These are phyloP conservation scores for Remersonia thermophila DNA, from an alignment of 2,329 filamentous ascomycete genomes.

Conservation along the genomic window DNA sequence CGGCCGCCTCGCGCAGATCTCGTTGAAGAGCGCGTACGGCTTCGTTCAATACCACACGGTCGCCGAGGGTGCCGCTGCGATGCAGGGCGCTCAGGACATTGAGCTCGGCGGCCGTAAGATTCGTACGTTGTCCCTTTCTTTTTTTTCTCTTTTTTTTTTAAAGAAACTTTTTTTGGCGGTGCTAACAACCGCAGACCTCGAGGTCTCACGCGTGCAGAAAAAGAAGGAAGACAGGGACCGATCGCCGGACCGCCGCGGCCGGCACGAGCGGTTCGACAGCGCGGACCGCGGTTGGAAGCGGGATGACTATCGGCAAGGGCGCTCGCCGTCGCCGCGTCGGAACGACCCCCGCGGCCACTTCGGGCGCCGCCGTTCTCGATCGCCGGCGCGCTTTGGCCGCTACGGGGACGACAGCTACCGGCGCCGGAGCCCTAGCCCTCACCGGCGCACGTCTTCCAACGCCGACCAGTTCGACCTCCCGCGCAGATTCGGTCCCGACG, in stretches of 20 bases:
- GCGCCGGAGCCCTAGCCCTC: constrained; percentile 59
- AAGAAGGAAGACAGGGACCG: constrained; percentile 49
- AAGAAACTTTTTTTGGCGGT: no score
- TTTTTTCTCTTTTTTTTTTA: not conserved
- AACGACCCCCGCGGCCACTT: constrained; percentile 33
- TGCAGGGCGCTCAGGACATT: constrained; percentile 66
- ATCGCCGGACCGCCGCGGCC: constrained; percentile 48
- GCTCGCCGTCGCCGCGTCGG: constrained; percentile 46
- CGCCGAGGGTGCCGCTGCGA: constrained; percentile 59
- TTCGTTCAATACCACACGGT: constrained; percentile 87
- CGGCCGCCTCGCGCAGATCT: constrained; percentile 83
- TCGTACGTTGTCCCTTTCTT: constrained; percentile 46
- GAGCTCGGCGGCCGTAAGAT: constrained; percentile 84
- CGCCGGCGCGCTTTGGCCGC: constrained; percentile 22
- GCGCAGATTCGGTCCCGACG: constrained; percentile 56
- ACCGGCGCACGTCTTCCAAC: constrained; percentile 37
- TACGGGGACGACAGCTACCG: constrained; percentile 42
- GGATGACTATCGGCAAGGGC: constrained; percentile 53
- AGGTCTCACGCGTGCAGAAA: constrained; percentile 80
- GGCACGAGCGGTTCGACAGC: constrained; percentile 36
- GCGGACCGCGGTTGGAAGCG: constrained; percentile 38
- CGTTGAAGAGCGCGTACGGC: constrained; percentile 90
- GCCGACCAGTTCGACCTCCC: constrained; percentile 59
- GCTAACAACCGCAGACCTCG: constrained; percentile 50
- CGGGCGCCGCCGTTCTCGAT: constrained; percentile 37